Conservation (phyloP, 2,329 filamentous ascomycete genomes). For the Hypomyces perniciosus region DNA sequence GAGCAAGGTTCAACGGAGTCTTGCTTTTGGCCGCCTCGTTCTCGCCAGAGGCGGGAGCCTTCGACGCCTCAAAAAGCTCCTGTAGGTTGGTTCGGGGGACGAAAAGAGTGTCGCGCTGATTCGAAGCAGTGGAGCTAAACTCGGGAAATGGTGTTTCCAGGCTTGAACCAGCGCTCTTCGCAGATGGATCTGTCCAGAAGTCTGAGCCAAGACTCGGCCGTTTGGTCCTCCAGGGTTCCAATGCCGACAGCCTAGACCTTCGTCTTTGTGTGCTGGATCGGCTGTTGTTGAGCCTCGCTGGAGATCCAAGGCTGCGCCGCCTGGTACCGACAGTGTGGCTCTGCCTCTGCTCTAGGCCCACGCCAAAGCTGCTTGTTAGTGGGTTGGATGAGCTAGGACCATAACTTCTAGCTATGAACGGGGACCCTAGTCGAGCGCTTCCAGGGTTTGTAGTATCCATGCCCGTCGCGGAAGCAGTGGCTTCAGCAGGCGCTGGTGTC, state of each 20-base stretch:
- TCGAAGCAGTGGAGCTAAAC: constrained; percentile 30
- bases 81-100: constrained; percentile 38
- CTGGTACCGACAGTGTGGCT: constrained; percentile 45
- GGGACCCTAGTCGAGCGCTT: constrained; percentile 41
- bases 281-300: constrained; percentile 44
- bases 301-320: constrained; percentile 47
- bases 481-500: background rate
- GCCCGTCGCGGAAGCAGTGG: background rate
- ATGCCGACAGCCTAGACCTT: constrained; percentile 39
- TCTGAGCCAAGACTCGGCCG: constrained; percentile 50
- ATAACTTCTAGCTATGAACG: constrained; percentile 53
- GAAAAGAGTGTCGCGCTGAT: constrained; percentile 32
- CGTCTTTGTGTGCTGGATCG: constrained; percentile 51
- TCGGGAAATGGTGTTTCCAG: constrained; percentile 20
- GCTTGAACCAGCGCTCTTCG: constrained; percentile 19
- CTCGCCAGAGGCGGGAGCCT: constrained; percentile 10
- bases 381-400: constrained; percentile 54
- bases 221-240: constrained; percentile 44
- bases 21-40: background rate
- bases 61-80: constrained; percentile 32
- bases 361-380: constrained; percentile 33
- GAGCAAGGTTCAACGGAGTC: constrained; percentile 16
- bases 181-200: constrained; percentile 44
- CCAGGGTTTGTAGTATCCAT: constrained; percentile 1
- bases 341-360: constrained; percentile 33